Conservation (phyloP, 768 basidiomycete genomes). For the Tubosaeta sp. region DNA sequence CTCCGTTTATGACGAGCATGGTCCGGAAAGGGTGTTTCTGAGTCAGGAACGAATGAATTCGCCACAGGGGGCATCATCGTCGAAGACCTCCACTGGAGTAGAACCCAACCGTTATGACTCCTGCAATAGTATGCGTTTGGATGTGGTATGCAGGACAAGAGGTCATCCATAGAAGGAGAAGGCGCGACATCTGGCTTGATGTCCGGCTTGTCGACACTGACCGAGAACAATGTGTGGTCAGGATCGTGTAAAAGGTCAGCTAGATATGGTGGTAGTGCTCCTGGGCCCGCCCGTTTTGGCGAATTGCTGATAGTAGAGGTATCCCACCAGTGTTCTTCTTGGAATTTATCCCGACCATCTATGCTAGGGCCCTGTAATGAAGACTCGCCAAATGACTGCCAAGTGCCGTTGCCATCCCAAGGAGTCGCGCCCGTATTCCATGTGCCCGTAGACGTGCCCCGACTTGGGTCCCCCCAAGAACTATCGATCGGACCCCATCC, state of each 20-base stretch:
- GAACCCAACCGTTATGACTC: constrained; percentile 79
- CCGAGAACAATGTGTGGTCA: constrained; percentile 66
- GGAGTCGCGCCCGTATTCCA: constrained; percentile 22
- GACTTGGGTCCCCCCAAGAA: too few species aligned
- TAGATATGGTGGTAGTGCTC: constrained; percentile 64
- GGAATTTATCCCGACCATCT: constrained; percentile 53
- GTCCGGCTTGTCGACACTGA: constrained; percentile 41
- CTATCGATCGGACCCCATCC: constrained; percentile 15
- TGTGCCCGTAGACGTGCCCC: constrained; percentile 8
- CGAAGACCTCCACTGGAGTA: constrained; percentile 66
- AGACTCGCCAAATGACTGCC: constrained; percentile 23
- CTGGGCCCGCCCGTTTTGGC: constrained; percentile 59
- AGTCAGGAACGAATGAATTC: constrained; percentile 42
- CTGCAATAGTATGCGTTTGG: constrained; percentile 81
- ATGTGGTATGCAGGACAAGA: constrained; percentile 69
- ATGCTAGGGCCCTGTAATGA: constrained; percentile 39
- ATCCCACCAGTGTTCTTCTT: constrained; percentile 74
- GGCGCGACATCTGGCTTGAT: constrained; percentile 31
- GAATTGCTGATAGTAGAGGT: constrained; percentile 39
- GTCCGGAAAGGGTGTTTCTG: constrained; percentile 50
- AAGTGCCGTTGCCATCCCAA: constrained; percentile 24
- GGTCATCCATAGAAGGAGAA: constrained; percentile 47
- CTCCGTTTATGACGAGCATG: constrained; percentile 45
- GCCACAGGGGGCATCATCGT: constrained; percentile 58
- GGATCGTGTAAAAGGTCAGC: constrained; percentile 67